Base-by-base conservation (phyloP, 2,329 filamentous ascomycete genomes). In the Hypoxylon sp. region DNA sequence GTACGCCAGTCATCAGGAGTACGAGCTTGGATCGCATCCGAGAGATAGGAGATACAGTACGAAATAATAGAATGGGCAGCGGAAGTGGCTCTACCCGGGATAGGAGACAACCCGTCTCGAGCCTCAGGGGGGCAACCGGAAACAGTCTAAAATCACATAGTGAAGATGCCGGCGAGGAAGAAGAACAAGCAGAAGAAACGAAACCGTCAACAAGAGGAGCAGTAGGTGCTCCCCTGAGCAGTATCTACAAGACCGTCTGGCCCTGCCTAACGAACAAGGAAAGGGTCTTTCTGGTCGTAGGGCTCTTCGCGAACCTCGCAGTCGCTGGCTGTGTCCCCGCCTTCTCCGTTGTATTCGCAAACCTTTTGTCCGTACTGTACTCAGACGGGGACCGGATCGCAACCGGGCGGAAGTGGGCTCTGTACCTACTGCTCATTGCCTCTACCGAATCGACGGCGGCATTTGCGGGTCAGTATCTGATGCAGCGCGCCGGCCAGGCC, bases 321-420 rank as follows among this genome's bases (percentile, higher is more conserved):
- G 86, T 90, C 42, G 88, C 90, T 3, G 83, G 81, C 3, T 81
- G 84, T 21, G 90, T 88, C 0, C 90, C 92, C 0, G 77, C 85
- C 0, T 97, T 97, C 67, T 88, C 91, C 0, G 92, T 83, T 70
- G 79, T 89, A 7, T 87, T 97, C 47, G 85, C 91, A 0, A 84
- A 88, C 53, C 81, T 97, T 0, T 81, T 96, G 0, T 76, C 79
- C 1, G 87, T 87, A 0, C 91, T 95, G 70, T 91, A 88, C 73
- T 72, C 82, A 0, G 73, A 73, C 0, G 75, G 81, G 46, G 81
- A 83, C 47, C 71, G 77, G 4, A 74, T 78, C 0, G 71, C 77
- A 7, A 72, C 74, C 6, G 84, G 88, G 0, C 78, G 83, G 31
- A 82, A 75, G 52, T 97, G 91, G 84, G 88, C 91, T 0, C 73